Conservation (phyloP, 1,139 yeast species). For the Debaryomyces subglobosus region DNA sequence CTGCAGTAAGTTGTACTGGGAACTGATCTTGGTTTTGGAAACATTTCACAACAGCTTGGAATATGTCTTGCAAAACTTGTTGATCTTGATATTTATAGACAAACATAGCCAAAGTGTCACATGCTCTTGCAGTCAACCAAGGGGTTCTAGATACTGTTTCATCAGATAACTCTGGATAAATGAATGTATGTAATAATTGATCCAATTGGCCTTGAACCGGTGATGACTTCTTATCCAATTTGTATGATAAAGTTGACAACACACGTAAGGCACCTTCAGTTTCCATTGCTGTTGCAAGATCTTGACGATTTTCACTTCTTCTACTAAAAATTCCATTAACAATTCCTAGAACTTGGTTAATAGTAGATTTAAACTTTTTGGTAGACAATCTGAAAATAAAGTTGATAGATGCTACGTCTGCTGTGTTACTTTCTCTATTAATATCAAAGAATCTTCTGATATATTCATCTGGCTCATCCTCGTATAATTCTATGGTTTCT, state of each 20-base stretch:
- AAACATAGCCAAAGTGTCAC: conserved; percentile 56
- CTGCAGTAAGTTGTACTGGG: conserved; percentile 55
- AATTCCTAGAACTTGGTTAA: conserved; percentile 44
- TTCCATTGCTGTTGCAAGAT: conserved; percentile 38
- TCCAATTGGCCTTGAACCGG: conserved; percentile 53
- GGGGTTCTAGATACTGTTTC: conserved; percentile 36
- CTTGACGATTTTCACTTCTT: conserved; percentile 36
- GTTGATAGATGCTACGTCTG: conserved; percentile 82
- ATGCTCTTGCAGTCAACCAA: conserved; percentile 59
- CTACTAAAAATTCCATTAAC: conserved; percentile 54
- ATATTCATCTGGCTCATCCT: conserved; percentile 76
- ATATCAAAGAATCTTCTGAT: conserved; percentile 69
- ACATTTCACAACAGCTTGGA: conserved; percentile 47
- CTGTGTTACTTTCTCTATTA: conserved; percentile 70
- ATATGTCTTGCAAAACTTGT: conserved; percentile 45
- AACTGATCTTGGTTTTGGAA: conserved; percentile 48
- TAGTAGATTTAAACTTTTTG: conserved; percentile 51
- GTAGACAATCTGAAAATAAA: conserved; percentile 58
- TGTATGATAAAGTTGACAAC: conserved; percentile 48
- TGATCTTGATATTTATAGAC: conserved; percentile 42
- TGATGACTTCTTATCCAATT: conserved; percentile 39
- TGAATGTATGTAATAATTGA: conserved; percentile 44
- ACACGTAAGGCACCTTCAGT: conserved; percentile 57
- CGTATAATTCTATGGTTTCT: conserved; percentile 62
- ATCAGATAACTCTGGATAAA: conserved; percentile 49